Evolutionary conservation across 73 alveolate species (phyloP).

Genomic region (Uronychia binucleata): DNA sequence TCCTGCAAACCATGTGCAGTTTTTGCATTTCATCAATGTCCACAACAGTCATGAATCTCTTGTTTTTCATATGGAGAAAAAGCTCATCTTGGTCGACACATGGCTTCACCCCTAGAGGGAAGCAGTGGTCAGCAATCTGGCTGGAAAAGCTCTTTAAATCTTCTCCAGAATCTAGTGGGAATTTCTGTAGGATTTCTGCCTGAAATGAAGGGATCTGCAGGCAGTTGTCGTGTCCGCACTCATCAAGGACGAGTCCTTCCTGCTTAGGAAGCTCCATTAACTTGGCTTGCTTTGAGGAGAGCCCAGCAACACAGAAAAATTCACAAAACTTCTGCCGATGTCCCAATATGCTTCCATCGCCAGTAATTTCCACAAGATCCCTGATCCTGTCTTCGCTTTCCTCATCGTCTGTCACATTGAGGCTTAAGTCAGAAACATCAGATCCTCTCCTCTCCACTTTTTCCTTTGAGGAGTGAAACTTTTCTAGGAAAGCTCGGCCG

Average conservation of each 20-base stretch:
- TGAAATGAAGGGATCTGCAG: not conserved
- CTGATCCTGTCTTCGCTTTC: too few species aligned
- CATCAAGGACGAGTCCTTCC: not conserved
- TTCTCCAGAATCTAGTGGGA: not conserved
- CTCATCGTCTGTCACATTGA: too few species aligned
- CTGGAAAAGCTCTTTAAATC: not conserved
- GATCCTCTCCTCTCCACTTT: too few species aligned
- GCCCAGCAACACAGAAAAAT: not conserved
- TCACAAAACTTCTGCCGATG: not conserved
- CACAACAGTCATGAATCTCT: not conserved
- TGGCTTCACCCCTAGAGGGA: not conserved
- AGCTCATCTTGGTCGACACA: not conserved
- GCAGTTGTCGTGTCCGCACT: not conserved
- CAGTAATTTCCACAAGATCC: too few species aligned
- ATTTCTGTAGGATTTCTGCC: not conserved
- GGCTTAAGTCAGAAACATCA: too few species aligned
- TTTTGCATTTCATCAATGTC: not conserved
- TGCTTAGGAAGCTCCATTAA: not conserved
- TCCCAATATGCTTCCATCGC: too few species aligned
- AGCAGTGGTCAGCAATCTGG: not conserved
- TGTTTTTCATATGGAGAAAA: not conserved
- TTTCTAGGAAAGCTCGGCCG: too few species aligned
- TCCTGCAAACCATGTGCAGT: not conserved
- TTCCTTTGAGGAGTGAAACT: too few species aligned
- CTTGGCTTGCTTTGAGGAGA: not conserved